Evolutionary conservation across 2,329 filamentous ascomycete species (phyloP).

Genomic region (Pezicula rhizophila): DNA sequence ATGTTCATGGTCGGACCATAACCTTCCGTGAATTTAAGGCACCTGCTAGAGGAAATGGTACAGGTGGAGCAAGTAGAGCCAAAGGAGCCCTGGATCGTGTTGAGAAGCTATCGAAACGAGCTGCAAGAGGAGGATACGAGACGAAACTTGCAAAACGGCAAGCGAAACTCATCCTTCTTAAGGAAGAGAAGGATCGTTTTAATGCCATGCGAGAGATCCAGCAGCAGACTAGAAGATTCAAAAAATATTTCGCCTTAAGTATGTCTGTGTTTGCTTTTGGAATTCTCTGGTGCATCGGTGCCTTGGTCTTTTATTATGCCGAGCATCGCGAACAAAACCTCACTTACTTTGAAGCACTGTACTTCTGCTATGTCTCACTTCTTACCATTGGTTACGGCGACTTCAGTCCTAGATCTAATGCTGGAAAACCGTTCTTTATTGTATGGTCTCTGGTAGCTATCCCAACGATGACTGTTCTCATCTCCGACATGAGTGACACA

Average conservation of each 20-base stretch:
- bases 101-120: conserved; percentile 17
- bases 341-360: conserved; percentile 59
- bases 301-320: conserved; percentile 56
- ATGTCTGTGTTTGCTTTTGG: conserved; percentile 54
- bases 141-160: conserved; percentile 12
- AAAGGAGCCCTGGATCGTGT: conserved; percentile 14
- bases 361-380: conserved; percentile 64
- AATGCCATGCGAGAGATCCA: conserved; percentile 60
- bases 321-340: conserved; percentile 47
- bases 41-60: conserved; percentile 14
- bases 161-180: conserved; percentile 46
- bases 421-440: conserved; percentile 63
- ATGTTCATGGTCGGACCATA: conserved; percentile 28
- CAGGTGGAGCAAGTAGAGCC: conserved; percentile 20
- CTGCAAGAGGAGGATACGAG: conserved; percentile 6
- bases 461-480: conserved; percentile 64
- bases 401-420: conserved; percentile 55
- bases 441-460: conserved; percentile 65
- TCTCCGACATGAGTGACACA: conserved; percentile 58
- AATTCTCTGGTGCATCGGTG: conserved; percentile 60
- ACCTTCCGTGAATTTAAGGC: conserved; percentile 26
- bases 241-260: conserved; percentile 52
- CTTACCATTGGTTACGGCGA: conserved; percentile 68
- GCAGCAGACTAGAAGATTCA: conserved; percentile 49
- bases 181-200: conserved; percentile 54